A percentile compares a stretch with the other conserved stretches of the same genome.
Conservation (phyloP, 2,329 filamentous ascomycete species). For the Aspergillus sergii region DNA sequence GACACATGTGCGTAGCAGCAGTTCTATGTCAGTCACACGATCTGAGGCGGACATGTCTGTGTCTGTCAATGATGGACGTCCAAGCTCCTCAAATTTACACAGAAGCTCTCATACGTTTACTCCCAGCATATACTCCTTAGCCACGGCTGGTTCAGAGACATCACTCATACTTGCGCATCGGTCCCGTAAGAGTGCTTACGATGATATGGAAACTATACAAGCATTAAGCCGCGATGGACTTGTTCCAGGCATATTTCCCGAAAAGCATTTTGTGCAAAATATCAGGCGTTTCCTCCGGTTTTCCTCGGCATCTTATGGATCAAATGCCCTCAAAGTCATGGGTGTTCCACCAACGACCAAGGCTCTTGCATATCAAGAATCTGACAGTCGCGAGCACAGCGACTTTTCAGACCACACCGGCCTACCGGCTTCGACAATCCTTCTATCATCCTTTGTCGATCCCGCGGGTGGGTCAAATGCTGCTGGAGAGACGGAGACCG, state of each 20-base stretch:
- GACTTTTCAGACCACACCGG: slow-evolving; percentile 50
- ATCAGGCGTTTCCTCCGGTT: slow-evolving; percentile 51
- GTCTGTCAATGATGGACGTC: slow-evolving; percentile 32
- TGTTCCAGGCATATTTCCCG: slow-evolving; percentile 49
- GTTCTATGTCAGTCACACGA: slow-evolving; percentile 44
- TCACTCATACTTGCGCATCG: slow-evolving; percentile 48
- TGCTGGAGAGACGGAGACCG: slow-evolving; percentile 65
- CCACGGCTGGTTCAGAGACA: slow-evolving; percentile 46
- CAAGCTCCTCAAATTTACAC: slow-evolving; percentile 34
- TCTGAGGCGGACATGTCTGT: slow-evolving; percentile 44
- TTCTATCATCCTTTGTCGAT: slow-evolving; percentile 72
- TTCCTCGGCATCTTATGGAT: slow-evolving; percentile 51
- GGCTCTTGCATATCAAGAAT: slow-evolving; percentile 31
- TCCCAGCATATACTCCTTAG: slow-evolving; percentile 50
- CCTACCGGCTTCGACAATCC: slow-evolving; percentile 49
- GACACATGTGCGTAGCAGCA: slow-evolving; percentile 47
- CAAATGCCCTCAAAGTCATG: slow-evolving; percentile 51
- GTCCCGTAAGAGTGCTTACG: slow-evolving; percentile 47
- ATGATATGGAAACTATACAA: slow-evolving; percentile 47
- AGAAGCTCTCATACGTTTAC: slow-evolving; percentile 42
- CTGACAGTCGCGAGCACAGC: slow-evolving; percentile 46
- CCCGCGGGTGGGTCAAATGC: slow-evolving; percentile 68
- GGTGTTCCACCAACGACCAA: slow-evolving; percentile 40
- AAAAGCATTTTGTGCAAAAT: slow-evolving; percentile 49
- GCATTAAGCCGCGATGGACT: slow-evolving; percentile 47